These are phyloP conservation scores for Kwoniella botswanensis DNA, from an alignment of 768 basidiomycete species.

Conservation along the genomic window DNA sequence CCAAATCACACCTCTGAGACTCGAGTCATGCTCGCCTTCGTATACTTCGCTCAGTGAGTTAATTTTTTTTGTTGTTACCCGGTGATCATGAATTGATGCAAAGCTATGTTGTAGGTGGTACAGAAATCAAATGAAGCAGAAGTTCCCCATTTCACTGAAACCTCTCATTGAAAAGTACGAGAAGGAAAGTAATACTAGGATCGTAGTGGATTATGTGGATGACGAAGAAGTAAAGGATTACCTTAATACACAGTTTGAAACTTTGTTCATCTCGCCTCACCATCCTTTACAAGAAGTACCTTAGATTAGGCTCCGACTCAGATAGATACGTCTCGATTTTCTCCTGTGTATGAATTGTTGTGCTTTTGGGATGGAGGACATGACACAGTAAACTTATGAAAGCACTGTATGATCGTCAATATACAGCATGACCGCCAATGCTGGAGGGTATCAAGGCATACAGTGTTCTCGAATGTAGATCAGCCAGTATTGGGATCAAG, in stretches of 20 bases:
- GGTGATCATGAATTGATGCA: background rate
- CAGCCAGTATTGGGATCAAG: too few species aligned
- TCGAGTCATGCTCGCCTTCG: slow-evolving; percentile 24
- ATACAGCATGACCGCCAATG: too few species aligned
- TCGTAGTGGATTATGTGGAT: slow-evolving; percentile 20
- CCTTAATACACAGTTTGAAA: slow-evolving; percentile 20
- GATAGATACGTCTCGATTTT: background rate
- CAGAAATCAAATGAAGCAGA: slow-evolving; percentile 13
- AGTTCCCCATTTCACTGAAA: slow-evolving; percentile 18
- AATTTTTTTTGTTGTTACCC: background rate
- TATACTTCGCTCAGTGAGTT: slow-evolving; percentile 21
- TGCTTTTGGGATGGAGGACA: background rate
- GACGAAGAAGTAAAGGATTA: slow-evolving; percentile 26
- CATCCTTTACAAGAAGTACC: slow-evolving; percentile 15
- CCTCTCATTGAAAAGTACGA: slow-evolving; percentile 17
- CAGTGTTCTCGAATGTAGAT: too few species aligned
- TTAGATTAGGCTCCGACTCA: background rate
- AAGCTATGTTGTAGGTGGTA: slow-evolving; percentile 16
- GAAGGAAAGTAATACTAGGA: slow-evolving; percentile 15
- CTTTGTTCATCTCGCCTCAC: slow-evolving; percentile 22
- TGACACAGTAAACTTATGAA: too few species aligned
- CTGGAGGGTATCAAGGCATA: too few species aligned
- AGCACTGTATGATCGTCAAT: too few species aligned
- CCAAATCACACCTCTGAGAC: slow-evolving; percentile 21
- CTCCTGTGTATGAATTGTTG: background rate